These are phyloP conservation scores for Lophiostoma macrostomum DNA, from an alignment of 495 filamentous ascomycete genomes.

Conservation along the genomic window DNA sequence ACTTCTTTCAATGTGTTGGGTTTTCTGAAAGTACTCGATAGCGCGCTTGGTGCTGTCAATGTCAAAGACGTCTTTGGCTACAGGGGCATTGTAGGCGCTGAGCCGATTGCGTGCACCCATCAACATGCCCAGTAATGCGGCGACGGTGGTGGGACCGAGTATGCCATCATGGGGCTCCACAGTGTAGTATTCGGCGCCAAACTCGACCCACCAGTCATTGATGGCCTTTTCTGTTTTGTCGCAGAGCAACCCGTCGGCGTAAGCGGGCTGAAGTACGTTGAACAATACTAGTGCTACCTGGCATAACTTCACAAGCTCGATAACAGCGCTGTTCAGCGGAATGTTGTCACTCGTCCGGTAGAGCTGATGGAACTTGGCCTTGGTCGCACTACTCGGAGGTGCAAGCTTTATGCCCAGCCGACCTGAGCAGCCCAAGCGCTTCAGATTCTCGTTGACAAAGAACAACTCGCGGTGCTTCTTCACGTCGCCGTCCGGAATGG, in stretches of 20 bases:
- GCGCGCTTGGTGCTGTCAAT: slow-evolving; percentile 74
- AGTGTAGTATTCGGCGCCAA: slow-evolving; percentile 86
- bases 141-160: slow-evolving; percentile 86
- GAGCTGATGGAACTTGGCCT: slow-evolving; percentile 87
- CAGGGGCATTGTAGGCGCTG: slow-evolving; percentile 74
- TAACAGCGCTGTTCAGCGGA: slow-evolving; percentile 68
- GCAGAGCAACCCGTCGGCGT: slow-evolving; percentile 88
- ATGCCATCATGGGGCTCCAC: slow-evolving; percentile 89
- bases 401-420: slow-evolving; percentile 78
- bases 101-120: slow-evolving; percentile 87
- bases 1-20: slow-evolving; percentile 73
- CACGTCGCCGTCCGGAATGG: slow-evolving; percentile 82
- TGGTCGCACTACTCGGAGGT: slow-evolving; percentile 70
- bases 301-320: slow-evolving; percentile 88
- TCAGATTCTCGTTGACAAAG: slow-evolving; percentile 92
- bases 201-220: slow-evolving; percentile 93
- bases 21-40: slow-evolving; percentile 84
- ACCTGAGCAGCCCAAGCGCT: slow-evolving; percentile 87
- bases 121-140: slow-evolving; percentile 80
- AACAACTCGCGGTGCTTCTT: slow-evolving; percentile 77
- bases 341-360: slow-evolving; percentile 84
- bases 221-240: slow-evolving; percentile 89
- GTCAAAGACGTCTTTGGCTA: slow-evolving; percentile 91
- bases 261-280: slow-evolving; percentile 80
- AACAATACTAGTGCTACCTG: slow-evolving; percentile 87